Conservation (phyloP, 768 basidiomycete genomes). For the Termitomyces sp. region DNA sequence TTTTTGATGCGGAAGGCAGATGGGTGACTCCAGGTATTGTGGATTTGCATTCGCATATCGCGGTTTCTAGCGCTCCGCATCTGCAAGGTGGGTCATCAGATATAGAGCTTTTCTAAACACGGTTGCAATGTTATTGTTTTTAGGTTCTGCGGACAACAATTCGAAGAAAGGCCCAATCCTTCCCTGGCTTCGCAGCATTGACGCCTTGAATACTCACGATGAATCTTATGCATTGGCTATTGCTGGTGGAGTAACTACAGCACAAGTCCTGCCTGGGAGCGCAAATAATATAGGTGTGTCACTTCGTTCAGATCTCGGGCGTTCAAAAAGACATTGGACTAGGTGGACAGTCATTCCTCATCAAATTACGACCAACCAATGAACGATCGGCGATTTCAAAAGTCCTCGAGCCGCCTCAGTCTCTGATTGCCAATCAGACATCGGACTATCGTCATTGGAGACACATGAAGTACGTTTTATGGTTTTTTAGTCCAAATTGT, state of each 20-base stretch:
- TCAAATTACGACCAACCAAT: conserved; percentile 66
- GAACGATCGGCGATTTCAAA: conserved; percentile 65
- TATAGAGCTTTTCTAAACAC: not conserved
- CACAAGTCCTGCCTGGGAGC: conserved; percentile 70
- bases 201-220: conserved; percentile 75
- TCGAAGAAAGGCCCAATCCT: conserved; percentile 44
- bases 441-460: conserved; percentile 48
- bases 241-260: conserved; percentile 70
- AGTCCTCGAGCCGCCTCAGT: conserved; percentile 69
- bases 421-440: conserved; percentile 32
- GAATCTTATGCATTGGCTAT: conserved; percentile 49
- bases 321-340: not conserved
- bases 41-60: conserved; percentile 43
- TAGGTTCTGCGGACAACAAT: conserved; percentile 49
- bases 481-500: not conserved
- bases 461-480: conserved; percentile 60
- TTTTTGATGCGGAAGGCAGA: conserved; percentile 52
- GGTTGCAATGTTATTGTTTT: not conserved
- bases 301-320: not conserved
- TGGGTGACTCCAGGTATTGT: conserved; percentile 50
- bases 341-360: conserved; percentile 77
- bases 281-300: conserved; percentile 50
- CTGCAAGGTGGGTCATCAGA: conserved; percentile 18
- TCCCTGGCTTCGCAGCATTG: conserved; percentile 65
- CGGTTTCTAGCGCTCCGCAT: conserved; percentile 24